These are phyloP conservation scores for Raddia distichophylla DNA, from an alignment of 176 grass and related monocot species.

Conservation along the genomic window DNA sequence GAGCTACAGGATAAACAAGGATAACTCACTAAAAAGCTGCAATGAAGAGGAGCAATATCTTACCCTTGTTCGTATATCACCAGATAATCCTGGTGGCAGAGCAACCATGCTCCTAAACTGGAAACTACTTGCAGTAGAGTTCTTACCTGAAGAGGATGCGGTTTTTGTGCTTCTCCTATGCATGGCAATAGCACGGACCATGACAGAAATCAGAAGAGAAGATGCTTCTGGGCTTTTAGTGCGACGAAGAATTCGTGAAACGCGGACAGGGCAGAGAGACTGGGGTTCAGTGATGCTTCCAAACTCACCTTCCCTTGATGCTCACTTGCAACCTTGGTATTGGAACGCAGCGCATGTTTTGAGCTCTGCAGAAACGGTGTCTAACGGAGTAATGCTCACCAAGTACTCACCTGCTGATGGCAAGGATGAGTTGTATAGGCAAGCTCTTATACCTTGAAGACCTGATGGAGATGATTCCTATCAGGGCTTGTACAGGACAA, in stretches of 20 bases:
- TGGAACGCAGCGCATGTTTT: conserved; percentile 65
- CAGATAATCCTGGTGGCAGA: conserved; percentile 62
- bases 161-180: conserved; percentile 71
- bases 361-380: conserved; percentile 49
- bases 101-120: conserved; percentile 79
- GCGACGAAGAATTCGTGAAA: conserved; percentile 68
- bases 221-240: conserved; percentile 71
- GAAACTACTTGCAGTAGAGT: conserved; percentile 80
- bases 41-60: conserved; percentile 68
- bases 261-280: conserved; percentile 60
- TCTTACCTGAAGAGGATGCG: conserved; percentile 82
- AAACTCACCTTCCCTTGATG: conserved; percentile 41
- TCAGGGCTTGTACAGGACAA: conserved; percentile 32
- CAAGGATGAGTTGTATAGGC: conserved; percentile 76
- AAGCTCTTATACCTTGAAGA: conserved; percentile 63
- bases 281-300: conserved; percentile 79
- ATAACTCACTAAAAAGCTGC: conserved; percentile 16
- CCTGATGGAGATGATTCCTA: conserved; percentile 10
- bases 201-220: conserved; percentile 80
- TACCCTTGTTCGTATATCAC: conserved; percentile 62
- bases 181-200: conserved; percentile 65
- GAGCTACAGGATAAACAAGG: conserved; percentile 67
- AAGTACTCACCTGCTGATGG: conserved; percentile 82
- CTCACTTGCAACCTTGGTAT: conserved; percentile 75
- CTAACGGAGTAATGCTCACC: conserved; percentile 29